A percentile compares a stretch with the other conserved stretches of the same genome.
Conservation (phyloP, 352 stramenopile genomes). For the Globisporangium nagaii region DNA sequence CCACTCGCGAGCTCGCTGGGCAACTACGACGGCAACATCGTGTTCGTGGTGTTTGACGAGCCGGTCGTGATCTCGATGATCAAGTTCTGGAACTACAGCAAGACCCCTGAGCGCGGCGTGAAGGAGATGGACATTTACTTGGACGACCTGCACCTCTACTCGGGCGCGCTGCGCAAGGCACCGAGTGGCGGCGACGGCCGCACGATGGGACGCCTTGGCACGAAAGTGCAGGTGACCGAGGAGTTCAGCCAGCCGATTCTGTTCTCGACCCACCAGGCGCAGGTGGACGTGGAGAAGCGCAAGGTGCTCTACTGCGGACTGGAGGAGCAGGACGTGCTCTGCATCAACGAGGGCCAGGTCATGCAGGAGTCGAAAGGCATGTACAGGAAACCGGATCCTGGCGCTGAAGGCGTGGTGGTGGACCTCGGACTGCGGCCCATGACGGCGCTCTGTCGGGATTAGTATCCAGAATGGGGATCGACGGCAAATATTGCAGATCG, state of each 20-base stretch:
- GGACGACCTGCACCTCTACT: conserved; percentile 82
- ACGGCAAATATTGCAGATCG: too few relatives aligned
- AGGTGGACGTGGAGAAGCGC: conserved; percentile 66
- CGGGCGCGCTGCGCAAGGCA: conserved; percentile 49
- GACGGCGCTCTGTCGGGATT: conserved; percentile 63
- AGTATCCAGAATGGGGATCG: neutral
- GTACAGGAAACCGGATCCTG: conserved; percentile 70
- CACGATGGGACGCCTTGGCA: conserved; percentile 18
- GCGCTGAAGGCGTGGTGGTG: conserved; percentile 66
- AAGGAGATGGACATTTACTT: conserved; percentile 83
- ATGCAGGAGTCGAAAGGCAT: conserved; percentile 78
- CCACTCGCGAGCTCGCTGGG: conserved; percentile 68
- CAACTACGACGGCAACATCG: conserved; percentile 43
- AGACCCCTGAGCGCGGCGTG: conserved; percentile 77
- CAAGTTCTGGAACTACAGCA: conserved; percentile 89
- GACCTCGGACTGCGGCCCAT: conserved; percentile 60
- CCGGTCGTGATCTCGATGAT: conserved; percentile 74
- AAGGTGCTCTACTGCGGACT: conserved; percentile 62
- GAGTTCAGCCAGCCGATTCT: conserved; percentile 81
- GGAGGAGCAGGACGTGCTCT: conserved; percentile 85
- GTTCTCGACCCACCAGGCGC: conserved; percentile 61
- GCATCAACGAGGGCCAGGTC: conserved; percentile 88
- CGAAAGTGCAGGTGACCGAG: conserved; percentile 40
- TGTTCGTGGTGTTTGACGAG: conserved; percentile 69
- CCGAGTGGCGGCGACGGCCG: conserved; percentile 20